Percentiles rank a stretch among this genome's conserved stretches.
Conservation (phyloP, 352 stramenopile species). For the Elongisporangium undulatum region DNA sequence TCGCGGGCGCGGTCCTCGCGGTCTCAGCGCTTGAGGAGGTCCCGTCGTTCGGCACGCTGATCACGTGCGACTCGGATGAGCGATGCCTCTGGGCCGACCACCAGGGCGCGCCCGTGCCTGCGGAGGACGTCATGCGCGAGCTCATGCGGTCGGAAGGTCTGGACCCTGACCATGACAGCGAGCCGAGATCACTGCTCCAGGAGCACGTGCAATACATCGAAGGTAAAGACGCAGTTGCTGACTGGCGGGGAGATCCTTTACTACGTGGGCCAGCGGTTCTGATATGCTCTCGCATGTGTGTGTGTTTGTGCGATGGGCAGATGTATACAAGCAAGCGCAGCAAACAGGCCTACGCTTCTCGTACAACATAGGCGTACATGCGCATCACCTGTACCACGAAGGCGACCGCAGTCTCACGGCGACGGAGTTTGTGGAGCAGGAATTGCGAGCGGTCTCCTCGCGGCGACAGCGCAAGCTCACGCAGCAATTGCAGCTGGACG, state of each 20-base stretch:
- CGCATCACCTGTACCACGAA: conserved; percentile 60
- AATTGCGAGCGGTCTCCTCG: conserved; percentile 25
- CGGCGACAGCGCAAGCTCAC: conserved; percentile 22
- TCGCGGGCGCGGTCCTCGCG: conserved; percentile 6
- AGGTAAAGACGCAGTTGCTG: conserved; percentile 3
- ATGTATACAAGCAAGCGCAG: conserved; percentile 47
- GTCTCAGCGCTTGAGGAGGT: neutral
- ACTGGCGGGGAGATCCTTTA: neutral
- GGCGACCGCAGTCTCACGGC: conserved; percentile 25
- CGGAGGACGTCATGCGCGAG: conserved; percentile 51
- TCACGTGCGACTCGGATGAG: conserved; percentile 23
- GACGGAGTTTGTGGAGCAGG: conserved; percentile 55
- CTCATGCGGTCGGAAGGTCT: conserved; percentile 46
- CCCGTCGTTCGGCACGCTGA: conserved; percentile 53
- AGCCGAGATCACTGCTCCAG: conserved; percentile 47
- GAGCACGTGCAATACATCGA: conserved; percentile 64
- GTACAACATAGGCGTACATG: conserved; percentile 64
- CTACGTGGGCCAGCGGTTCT: neutral
- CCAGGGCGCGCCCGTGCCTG: conserved; percentile 23
- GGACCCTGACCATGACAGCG: conserved; percentile 15
- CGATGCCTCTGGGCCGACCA: conserved; percentile 57
- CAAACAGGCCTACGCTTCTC: conserved; percentile 36
- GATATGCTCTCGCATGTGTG: neutral
- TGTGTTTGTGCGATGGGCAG: conserved; percentile 8
- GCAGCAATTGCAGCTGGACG: conserved; percentile 4